These are phyloP conservation scores for Dunaliella sp. DNA, from an alignment of 139 green algal species.

Conservation along the genomic window DNA sequence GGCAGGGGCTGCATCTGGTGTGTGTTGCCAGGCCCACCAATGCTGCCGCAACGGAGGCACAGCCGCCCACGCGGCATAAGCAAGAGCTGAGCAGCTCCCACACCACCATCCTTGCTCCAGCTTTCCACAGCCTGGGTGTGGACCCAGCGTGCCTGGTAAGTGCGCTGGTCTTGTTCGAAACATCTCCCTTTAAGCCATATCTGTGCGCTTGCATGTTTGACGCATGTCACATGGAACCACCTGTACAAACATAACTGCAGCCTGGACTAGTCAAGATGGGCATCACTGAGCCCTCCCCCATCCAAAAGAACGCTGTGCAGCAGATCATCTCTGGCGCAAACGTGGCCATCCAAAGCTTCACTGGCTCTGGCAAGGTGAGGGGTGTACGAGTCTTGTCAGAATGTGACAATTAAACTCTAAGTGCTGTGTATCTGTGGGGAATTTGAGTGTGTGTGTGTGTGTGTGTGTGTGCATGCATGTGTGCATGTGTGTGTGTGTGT, in stretches of 20 bases:
- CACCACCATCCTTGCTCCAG: neutral
- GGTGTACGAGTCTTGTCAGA: too few species aligned
- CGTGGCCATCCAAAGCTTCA: conserved; percentile 85
- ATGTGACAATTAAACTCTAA: too few species aligned
- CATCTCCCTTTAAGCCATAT: neutral
- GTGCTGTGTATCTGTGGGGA: too few species aligned
- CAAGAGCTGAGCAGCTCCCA: too few species aligned
- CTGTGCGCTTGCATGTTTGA: neutral
- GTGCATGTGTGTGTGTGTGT: neutral
- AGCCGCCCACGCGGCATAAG: too few species aligned
- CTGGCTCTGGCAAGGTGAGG: conserved; percentile 88
- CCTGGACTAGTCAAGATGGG: conserved; percentile 36
- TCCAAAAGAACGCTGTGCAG: conserved; percentile 73
- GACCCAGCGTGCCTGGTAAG: neutral
- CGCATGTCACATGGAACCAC: too few species aligned
- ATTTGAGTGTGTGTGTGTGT: too few species aligned
- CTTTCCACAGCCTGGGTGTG: neutral
- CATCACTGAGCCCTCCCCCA: conserved; percentile 62
- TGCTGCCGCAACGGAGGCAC: too few species aligned
- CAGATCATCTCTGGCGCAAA: conserved; percentile 60
- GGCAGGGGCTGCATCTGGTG: too few species aligned
- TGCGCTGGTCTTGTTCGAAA: neutral
- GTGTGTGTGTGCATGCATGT: neutral
- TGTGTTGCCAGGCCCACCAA: too few species aligned
- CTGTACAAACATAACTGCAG: too few species aligned